phyloP scores from a whole-genome alignment of 2,329 filamentous ascomycete species.

The Orbilia ellipsospora region DNA sequence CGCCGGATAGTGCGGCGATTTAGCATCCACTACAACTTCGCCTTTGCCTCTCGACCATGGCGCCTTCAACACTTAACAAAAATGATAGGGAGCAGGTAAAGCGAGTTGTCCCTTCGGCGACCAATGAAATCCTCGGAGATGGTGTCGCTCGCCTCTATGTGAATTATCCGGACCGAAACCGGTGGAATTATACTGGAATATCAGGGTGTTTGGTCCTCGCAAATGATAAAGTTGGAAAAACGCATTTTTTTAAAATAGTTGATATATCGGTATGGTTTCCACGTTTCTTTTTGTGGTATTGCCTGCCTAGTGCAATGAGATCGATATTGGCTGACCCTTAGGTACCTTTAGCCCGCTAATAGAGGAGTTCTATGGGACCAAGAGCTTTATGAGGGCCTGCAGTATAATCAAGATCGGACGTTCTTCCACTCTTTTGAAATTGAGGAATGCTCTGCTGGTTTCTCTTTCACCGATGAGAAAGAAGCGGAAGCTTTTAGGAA shows the following conservation, averaged over 20 bases:
- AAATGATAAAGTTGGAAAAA: slow-evolving; percentile 93
- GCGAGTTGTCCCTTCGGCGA: slow-evolving; percentile 88
- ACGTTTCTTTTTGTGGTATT: not conserved
- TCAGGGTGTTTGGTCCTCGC: slow-evolving; percentile 91
- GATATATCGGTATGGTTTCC: slow-evolving; percentile 82
- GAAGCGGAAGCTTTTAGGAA: slow-evolving; percentile 97
- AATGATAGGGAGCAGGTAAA: slow-evolving; percentile 97
- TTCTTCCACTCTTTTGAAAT: slow-evolving; percentile 99
- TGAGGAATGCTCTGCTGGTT: slow-evolving; percentile 86
- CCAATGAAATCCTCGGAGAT: slow-evolving; percentile 97
- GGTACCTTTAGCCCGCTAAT: slow-evolving; percentile 62
- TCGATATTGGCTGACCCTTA: not conserved
- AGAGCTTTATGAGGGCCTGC: slow-evolving; percentile 94
- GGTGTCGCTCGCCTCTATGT: slow-evolving; percentile 94
- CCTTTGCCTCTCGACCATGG: slow-evolving; percentile 19
- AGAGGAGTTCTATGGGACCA: slow-evolving; percentile 95
- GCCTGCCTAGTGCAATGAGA: not conserved
- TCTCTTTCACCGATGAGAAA: slow-evolving; percentile 96
- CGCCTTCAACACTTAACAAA: slow-evolving; percentile 79
- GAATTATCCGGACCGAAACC: slow-evolving; percentile 82
- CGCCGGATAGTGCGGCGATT: no score
- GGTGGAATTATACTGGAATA: slow-evolving; percentile 94
- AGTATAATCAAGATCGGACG: slow-evolving; percentile 94
- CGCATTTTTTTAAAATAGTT: slow-evolving; percentile 97
- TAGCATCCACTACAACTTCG: not conserved